Conservation (phyloP, 2,329 filamentous ascomycete species). For the Xylaria hypoxylon region DNA sequence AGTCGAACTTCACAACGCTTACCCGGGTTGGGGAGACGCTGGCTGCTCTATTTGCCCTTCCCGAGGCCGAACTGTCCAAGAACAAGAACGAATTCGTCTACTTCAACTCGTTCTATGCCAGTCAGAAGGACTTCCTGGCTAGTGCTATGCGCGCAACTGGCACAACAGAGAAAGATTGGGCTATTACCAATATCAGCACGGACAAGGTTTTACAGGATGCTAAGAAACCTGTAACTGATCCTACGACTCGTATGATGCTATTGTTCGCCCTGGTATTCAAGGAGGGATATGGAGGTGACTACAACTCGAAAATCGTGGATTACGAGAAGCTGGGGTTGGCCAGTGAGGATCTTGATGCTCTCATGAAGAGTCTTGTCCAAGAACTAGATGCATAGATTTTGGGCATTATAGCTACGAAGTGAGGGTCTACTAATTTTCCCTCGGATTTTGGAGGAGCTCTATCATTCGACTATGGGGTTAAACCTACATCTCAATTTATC, state of each 20-base stretch:
- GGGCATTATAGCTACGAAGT: background rate
- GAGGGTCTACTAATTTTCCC: too few species aligned
- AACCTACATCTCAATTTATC: too few species aligned
- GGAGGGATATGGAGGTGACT: constrained; percentile 51
- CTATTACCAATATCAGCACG: constrained; percentile 40
- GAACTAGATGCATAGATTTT: constrained; percentile 16
- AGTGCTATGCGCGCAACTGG: constrained; percentile 52
- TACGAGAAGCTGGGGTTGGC: constrained; percentile 45
- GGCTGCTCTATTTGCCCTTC: constrained; percentile 52
- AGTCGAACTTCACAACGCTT: constrained; percentile 49
- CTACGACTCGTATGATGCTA: constrained; percentile 32
- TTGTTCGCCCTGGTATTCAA: constrained; percentile 49
- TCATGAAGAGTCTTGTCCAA: constrained; percentile 39
- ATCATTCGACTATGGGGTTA: too few species aligned
- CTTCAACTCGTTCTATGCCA: constrained; percentile 52
- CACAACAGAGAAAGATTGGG: constrained; percentile 49
- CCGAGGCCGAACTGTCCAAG: constrained; percentile 47
- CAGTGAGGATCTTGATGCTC: constrained; percentile 48
- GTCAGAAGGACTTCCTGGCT: constrained; percentile 52
- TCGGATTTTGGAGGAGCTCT: background rate
- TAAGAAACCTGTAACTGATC: constrained; percentile 35
- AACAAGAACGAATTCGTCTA: constrained; percentile 51
- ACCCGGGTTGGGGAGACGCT: constrained; percentile 52
- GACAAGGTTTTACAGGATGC: constrained; percentile 38
- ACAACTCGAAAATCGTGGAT: constrained; percentile 47